These are phyloP conservation scores for Anethum foeniculum DNA, from an alignment of 140 eudicot species.

Conservation along the genomic window DNA sequence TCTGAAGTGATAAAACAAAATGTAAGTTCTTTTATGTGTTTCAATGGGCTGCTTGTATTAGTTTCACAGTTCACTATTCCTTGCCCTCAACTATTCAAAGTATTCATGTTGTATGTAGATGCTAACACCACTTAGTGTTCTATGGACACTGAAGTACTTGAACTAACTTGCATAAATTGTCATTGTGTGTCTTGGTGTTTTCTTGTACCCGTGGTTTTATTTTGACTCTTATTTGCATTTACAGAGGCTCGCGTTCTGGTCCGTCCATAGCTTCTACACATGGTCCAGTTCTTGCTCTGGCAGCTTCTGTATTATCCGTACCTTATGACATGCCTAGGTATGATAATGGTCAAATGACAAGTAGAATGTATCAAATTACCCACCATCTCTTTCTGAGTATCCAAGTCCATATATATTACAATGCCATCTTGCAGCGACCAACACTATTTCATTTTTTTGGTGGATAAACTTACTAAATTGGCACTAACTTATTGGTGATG, in stretches of 20 bases:
- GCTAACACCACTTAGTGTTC: background rate
- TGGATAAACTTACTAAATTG: background rate
- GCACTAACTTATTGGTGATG: background rate
- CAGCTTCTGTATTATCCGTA: constrained; percentile 85
- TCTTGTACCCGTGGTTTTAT: background rate
- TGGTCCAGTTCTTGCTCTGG: constrained; percentile 86
- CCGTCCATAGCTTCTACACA: constrained; percentile 59
- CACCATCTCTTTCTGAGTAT: background rate
- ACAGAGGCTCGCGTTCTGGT: constrained; percentile 48
- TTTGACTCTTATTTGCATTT: constrained; percentile 12
- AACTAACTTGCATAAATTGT: background rate
- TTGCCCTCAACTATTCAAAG: background rate
- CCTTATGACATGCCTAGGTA: constrained; percentile 99
- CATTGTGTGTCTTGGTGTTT: background rate
- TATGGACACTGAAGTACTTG: background rate
- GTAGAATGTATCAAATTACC: background rate
- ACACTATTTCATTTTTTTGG: background rate
- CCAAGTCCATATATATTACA: background rate
- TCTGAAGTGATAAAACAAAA: background rate
- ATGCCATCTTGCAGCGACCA: background rate
- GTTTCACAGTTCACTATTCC: background rate
- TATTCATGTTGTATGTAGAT: background rate
- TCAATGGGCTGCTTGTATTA: background rate
- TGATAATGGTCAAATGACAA: background rate
- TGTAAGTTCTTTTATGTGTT: background rate